Percentiles rank a stretch among this genome's conserved stretches.
phyloP scores from a whole-genome alignment of 176 grass and related monocot species.

The Hordeum marinum region DNA sequence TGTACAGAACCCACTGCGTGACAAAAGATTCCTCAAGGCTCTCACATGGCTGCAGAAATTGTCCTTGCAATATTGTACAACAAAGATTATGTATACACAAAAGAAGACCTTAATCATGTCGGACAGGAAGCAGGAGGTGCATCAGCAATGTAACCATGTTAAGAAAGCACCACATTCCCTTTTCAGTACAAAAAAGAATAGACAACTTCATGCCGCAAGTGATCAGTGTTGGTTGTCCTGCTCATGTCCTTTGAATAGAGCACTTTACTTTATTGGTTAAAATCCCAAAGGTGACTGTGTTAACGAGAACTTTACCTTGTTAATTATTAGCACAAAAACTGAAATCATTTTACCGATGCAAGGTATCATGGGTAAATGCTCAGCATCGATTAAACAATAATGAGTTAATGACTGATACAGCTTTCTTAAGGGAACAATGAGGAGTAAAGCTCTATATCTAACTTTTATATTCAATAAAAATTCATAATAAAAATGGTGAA shows the following conservation, averaged over 20 bases:
- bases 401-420: background rate
- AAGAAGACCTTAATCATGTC: conserved; percentile 23
- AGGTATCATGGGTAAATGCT: conserved; percentile 8
- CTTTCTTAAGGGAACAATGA: background rate
- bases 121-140: background rate
- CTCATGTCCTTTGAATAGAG: conserved; percentile 20
- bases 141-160: conserved; percentile 4
- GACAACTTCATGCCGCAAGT: background rate
- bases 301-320: background rate
- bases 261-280: background rate
- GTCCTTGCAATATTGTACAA: conserved; percentile 4
- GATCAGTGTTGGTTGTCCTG: background rate
- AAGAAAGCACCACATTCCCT: background rate
- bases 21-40: conserved; percentile 24
- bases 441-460: background rate
- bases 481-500: background rate
- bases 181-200: background rate
- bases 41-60: background rate
- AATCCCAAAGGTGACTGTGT: conserved; percentile 1
- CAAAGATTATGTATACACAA: background rate
- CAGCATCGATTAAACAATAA: conserved; percentile 15
- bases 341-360: background rate
- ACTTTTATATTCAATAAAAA: background rate
- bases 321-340: background rate
- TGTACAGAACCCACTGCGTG: background rate